A percentile compares a stretch with the other conserved stretches of the same genome.
phyloP scores from a whole-genome alignment of 2,329 filamentous ascomycete genomes.

The Diaporthe destruens region DNA sequence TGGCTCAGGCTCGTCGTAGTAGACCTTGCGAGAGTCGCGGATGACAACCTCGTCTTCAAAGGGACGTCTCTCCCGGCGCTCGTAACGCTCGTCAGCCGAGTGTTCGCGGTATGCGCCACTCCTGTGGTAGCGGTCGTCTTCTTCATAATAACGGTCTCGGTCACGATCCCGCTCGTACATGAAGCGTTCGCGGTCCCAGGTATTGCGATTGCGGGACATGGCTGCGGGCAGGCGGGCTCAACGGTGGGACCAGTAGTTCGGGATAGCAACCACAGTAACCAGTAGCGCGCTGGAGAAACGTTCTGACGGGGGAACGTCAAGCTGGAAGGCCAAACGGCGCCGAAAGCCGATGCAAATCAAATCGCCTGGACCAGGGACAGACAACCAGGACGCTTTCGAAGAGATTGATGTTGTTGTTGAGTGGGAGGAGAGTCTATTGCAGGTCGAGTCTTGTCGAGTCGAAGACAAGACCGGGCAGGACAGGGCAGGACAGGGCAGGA shows the following conservation, averaged over 20 bases:
- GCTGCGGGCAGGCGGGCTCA: slow-evolving; percentile 26
- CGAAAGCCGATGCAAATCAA: slow-evolving; percentile 3
- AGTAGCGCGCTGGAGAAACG: not conserved
- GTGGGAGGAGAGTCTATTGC: not conserved
- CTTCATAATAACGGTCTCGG: slow-evolving; percentile 65
- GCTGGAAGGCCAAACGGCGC: slow-evolving; percentile 2
- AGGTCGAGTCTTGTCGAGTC: slow-evolving; percentile 21
- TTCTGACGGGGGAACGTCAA: not conserved
- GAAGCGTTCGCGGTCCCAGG: slow-evolving; percentile 70
- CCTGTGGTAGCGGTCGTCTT: slow-evolving; percentile 63
- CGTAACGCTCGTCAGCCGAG: slow-evolving; percentile 63
- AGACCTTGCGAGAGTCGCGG: slow-evolving; percentile 61
- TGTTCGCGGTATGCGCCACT: slow-evolving; percentile 58
- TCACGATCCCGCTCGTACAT: slow-evolving; percentile 58
- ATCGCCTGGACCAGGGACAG: not conserved
- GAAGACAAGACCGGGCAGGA: not conserved
- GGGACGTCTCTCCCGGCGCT: slow-evolving; percentile 58
- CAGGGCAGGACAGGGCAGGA: not conserved
- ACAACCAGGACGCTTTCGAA: not conserved
- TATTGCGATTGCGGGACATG: slow-evolving; percentile 42
- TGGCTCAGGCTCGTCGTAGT: slow-evolving; percentile 58
- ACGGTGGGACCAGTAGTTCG: slow-evolving; percentile 34
- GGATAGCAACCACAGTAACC: slow-evolving; percentile 17
- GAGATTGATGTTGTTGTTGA: not conserved
- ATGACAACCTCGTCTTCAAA: slow-evolving; percentile 61